A percentile compares a stretch with the other conserved stretches of the same genome.
These are phyloP conservation scores for Verticillium nonalfalfae DNA, from an alignment of 2,329 filamentous ascomycete genomes.

Conservation along the genomic window DNA sequence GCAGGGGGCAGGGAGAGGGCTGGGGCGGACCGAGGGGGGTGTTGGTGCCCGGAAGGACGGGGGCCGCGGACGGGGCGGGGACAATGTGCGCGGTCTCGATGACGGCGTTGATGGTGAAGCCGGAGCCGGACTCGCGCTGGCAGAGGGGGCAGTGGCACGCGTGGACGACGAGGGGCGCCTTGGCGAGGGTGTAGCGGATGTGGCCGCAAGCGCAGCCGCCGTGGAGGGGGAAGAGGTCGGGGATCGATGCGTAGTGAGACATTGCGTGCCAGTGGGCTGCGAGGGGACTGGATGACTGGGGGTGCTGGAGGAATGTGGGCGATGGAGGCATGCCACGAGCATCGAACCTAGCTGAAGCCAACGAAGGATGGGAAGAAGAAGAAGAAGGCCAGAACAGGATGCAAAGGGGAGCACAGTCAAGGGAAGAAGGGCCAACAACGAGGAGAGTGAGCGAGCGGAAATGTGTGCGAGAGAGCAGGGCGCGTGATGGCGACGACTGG, in stretches of 20 bases:
- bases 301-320: background rate
- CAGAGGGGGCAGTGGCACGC: constrained; percentile 41
- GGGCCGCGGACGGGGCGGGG: constrained; percentile 19
- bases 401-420: background rate
- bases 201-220: constrained; percentile 63
- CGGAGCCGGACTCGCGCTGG: constrained; percentile 35
- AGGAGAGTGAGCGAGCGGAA: background rate
- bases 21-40: constrained; percentile 4
- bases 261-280: background rate
- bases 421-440: background rate
- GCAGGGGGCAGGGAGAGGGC: background rate
- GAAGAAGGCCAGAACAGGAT: background rate
- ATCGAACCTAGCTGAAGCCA: no score
- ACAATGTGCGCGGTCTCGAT: constrained; percentile 30
- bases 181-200: constrained; percentile 58
- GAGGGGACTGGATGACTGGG: background rate
- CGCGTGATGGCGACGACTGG: background rate
- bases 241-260: constrained; percentile 6
- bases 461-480: background rate
- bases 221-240: constrained; percentile 16
- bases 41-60: constrained; percentile 13
- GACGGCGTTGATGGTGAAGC: constrained; percentile 31
- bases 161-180: constrained; percentile 41
- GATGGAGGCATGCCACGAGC: background rate
- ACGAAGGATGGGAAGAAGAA: background rate